Evolutionary conservation across 169 alveolate species (phyloP), one percentile per base, ranked within the genome.

Genomic region (Theileria parva): DNA sequence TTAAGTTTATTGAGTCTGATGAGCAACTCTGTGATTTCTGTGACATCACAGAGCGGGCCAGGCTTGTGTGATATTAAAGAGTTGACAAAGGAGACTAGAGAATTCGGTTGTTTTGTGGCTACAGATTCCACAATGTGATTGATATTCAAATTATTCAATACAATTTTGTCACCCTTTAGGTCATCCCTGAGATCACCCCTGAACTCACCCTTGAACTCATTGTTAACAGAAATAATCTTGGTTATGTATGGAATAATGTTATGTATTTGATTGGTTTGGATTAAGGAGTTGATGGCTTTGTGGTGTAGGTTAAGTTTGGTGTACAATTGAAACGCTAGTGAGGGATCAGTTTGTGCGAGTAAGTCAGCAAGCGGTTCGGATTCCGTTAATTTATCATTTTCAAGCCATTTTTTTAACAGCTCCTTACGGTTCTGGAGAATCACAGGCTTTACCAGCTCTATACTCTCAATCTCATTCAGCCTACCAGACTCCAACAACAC

Each of bases 311-410:
- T 89, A 67, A 77, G 34, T 0, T 73, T 32, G 15, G 88, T 88
- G 86, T 95, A 96, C 37, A 98, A 94, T 85, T 94, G 90, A 53
- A 97, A 92, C 39, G 99, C 99, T 60, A 97, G 92, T 72, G 95
- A 88, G 48, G 91, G 93, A 51, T 97, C 99, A 73, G 91, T 84
- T 59, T 92, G 92, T 72, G 93, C 93, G 37, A 98, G 92, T 86
- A 96, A 81, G 85, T 98, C 99, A 15, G 99, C 99, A 27, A 98
- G 93, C 84, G 96, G 98, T 86, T 97, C 99, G 44, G 99, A 96
- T 80, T 96, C 96, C 34, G 99, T 98, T 69, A 99, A 90, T 92
- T 98, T 97, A 69, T 96, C 98, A 81, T 96, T 98, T 60, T 95
- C 94, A 73, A 99, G 92, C 99, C 99, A 97, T 77, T 95, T 95